Evolutionary conservation across 2,329 filamentous ascomycete genomes (phyloP).

Genomic region (Madurella mycetomatis): DNA sequence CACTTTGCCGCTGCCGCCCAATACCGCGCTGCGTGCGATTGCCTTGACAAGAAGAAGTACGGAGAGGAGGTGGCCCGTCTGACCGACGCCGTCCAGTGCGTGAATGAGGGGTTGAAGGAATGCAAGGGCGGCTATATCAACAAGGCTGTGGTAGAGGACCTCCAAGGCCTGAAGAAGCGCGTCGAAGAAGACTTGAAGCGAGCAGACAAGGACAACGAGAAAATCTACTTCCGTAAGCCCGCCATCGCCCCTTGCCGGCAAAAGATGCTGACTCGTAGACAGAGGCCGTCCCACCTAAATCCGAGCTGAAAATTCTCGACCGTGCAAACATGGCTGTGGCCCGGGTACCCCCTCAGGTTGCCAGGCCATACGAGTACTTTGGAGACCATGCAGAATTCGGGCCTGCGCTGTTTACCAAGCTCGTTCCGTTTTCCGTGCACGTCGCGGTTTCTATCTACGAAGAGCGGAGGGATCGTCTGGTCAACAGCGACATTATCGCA

Average conservation of each 20-base stretch:
- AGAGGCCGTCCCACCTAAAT: constrained; percentile 78
- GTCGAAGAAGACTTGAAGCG: constrained; percentile 85
- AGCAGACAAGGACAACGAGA: constrained; percentile 92
- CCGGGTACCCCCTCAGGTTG: constrained; percentile 75
- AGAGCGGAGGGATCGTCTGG: constrained; percentile 81
- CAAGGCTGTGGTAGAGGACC: constrained; percentile 73
- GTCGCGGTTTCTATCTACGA: constrained; percentile 94
- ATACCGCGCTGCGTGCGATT: constrained; percentile 84
- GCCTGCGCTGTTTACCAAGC: constrained; percentile 77
- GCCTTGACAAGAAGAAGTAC: constrained; percentile 87
- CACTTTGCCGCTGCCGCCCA: constrained; percentile 96
- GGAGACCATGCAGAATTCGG: constrained; percentile 79
- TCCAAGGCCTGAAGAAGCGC: constrained; percentile 75
- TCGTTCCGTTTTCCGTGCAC: constrained; percentile 94
- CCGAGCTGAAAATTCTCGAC: constrained; percentile 79
- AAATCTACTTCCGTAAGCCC: constrained; percentile 78
- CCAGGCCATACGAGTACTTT: constrained; percentile 72
- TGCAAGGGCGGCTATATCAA: constrained; percentile 68
- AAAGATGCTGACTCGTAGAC: constrained; percentile 30
- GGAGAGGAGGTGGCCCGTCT: constrained; percentile 91
- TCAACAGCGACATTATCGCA: constrained; percentile 82
- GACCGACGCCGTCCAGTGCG: constrained; percentile 74
- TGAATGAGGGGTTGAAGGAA: constrained; percentile 83
- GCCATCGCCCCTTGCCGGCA: not conserved
- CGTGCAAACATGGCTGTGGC: constrained; percentile 83